Evolutionary conservation across 75 land plant species (phyloP), one percentile per base, ranked within the genome.

Genomic region (Selaginella moellendorffii): DNA sequence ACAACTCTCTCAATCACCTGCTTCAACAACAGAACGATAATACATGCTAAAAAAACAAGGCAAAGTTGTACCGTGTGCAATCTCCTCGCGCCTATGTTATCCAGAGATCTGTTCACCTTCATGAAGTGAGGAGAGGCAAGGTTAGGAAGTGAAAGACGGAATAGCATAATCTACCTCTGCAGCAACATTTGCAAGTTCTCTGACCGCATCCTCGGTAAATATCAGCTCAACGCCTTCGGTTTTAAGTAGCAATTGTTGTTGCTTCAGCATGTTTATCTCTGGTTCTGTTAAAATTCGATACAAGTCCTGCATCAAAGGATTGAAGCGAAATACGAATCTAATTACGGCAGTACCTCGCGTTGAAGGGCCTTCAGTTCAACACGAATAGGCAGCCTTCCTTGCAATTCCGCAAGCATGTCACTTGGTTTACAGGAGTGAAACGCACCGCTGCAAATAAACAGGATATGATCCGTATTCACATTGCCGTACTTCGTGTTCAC

Each of bases 341-440:
- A n/a, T n/a, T n/a, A n/a, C n/a, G n/a, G n/a, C n/a, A n/a, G n/a
- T n/a, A 75, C 77, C 68, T 75, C 77, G 10, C 65, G 65, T 24
- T 67, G 65, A 28, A 75, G 68, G 61, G 68, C 77, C 27, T 75
- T 75, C 0, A 75, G 52, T 61, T 75, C 77, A 25, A 75, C 77
- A 2, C 77, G 68, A 52, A 75, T 75, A 1, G 73, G 77, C 27
- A 75, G 30, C 12, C 73, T 62, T 24, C 77, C 73, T 70, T 75
- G 77, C 69, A 75, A 62, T 27, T 75, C 77, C 23, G 69, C 73
- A 23, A 75, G 64, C 77, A 75, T 75, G 52, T 75, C 77, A 28
- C 77, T 65, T 17, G 77, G 77, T 54, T 75, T 75, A 56, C 77
- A 75, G 25, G 73, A 58, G 70, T 75, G 77, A 52, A 75, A 75